A percentile compares a stretch with the other conserved stretches of the same genome.
phyloP scores from a whole-genome alignment of 331 rosid genomes.

The Acacia concinna region DNA sequence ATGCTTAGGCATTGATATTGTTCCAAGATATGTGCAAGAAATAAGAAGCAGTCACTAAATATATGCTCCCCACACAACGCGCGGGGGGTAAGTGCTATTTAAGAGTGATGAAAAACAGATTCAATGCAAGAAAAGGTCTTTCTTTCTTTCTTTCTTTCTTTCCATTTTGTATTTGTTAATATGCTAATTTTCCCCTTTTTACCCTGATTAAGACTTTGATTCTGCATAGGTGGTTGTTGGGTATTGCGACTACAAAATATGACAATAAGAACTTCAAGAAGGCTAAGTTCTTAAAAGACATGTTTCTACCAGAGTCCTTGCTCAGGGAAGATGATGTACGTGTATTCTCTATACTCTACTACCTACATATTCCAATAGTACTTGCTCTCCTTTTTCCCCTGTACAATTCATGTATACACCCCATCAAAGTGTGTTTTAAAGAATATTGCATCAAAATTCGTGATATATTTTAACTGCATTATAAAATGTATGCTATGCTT shows the following conservation, averaged over 20 bases:
- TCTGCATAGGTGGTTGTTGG: conserved; percentile 65
- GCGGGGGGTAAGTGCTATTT: too few relatives aligned
- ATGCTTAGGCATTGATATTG: too few relatives aligned
- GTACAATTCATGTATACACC: background rate
- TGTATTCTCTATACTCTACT: background rate
- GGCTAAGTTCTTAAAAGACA: conserved; percentile 22
- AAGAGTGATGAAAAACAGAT: conserved; percentile 48
- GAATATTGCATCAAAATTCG: background rate
- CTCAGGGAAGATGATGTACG: conserved; percentile 79
- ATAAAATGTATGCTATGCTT: background rate
- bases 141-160: background rate
- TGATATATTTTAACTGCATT: background rate
- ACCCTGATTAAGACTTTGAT: background rate
- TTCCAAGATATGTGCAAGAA: too few relatives aligned
- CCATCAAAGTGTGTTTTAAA: background rate
- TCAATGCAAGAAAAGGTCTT: conserved; percentile 60
- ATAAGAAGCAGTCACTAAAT: too few relatives aligned
- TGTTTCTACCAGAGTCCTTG: conserved; percentile 48
- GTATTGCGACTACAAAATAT: conserved; percentile 40
- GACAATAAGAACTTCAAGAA: conserved; percentile 37
- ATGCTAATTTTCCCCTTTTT: background rate
- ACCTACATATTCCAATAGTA: background rate
- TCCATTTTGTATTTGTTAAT: too few relatives aligned
- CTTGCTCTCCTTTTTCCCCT: background rate
- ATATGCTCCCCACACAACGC: too few relatives aligned